Percentiles rank a stretch among this genome's conserved stretches.
Evolutionary conservation across 139 green algal species (phyloP).

Genomic region (Chlamydomonas eustigma): DNA sequence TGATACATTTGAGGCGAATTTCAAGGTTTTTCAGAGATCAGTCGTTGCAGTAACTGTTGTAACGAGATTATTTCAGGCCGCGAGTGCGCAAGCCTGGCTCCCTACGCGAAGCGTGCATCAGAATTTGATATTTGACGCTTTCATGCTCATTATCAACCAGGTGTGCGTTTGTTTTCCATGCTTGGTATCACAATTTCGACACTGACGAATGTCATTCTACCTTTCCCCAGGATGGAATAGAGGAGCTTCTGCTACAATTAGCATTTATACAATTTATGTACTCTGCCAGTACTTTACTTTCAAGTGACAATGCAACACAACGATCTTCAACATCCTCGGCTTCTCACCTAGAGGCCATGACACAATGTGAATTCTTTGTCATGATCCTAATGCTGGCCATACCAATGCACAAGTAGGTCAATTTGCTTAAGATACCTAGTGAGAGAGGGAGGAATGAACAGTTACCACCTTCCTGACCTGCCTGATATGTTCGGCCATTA

Average conservation of each 20-base stretch:
- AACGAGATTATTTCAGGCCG: background rate
- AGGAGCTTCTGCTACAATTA: background rate
- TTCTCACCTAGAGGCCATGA: background rate
- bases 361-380: background rate
- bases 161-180: too few species aligned
- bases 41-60: background rate
- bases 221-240: background rate
- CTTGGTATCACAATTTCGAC: too few species aligned
- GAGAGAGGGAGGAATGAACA: too few species aligned
- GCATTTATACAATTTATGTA: background rate
- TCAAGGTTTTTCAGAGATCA: background rate
- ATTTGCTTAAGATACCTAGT: too few species aligned
- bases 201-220: too few species aligned
- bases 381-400: background rate
- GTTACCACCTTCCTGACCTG: too few species aligned
- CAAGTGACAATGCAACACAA: background rate
- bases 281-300: background rate
- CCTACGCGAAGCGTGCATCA: background rate
- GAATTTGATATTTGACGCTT: background rate
- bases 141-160: constrained; percentile 4
- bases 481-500: too few species aligned
- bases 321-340: too few species aligned
- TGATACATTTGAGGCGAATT: background rate
- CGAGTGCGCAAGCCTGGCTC: background rate
- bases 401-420: background rate